Conservation (phyloP, 2,329 filamentous ascomycete genomes). For the Fusarium longipes region DNA sequence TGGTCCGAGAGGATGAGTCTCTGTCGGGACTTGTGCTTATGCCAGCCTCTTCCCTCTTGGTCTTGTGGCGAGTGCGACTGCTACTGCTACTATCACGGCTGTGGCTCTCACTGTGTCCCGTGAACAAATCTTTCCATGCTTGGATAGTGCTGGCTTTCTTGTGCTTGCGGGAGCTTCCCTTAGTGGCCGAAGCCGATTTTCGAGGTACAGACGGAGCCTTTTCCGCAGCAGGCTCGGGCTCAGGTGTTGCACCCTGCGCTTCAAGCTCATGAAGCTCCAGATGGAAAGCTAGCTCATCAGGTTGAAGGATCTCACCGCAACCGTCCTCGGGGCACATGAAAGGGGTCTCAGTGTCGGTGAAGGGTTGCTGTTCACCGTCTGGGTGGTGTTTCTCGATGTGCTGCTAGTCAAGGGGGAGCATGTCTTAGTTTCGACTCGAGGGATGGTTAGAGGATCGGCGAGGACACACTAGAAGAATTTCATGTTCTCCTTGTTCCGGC, state of each 20-base stretch:
- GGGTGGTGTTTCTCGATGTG: constrained; percentile 48
- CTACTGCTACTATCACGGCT: constrained; percentile 31
- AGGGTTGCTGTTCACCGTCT: constrained; percentile 33
- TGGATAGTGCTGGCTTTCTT: constrained; percentile 33
- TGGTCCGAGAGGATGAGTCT: constrained; percentile 6
- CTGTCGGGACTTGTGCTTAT: constrained; percentile 11
- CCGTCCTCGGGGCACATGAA: constrained; percentile 52
- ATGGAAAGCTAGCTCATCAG: constrained; percentile 42
- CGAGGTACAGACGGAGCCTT: constrained; percentile 10
- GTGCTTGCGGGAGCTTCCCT: constrained; percentile 23
- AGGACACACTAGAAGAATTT: constrained; percentile 51
- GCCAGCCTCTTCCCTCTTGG: constrained; percentile 36
- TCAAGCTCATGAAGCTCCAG: constrained; percentile 46
- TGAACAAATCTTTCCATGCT: constrained; percentile 43
- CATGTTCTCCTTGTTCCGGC: constrained; percentile 47
- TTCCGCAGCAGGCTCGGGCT: constrained; percentile 20
- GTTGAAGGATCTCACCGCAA: constrained; percentile 66
- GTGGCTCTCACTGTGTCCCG: constrained; percentile 3
- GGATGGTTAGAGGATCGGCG: constrained; percentile 5
- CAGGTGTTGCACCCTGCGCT: constrained; percentile 28
- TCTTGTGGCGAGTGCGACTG: constrained; percentile 41
- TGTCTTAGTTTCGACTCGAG: constrained; percentile 27
- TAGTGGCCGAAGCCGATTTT: constrained; percentile 19
- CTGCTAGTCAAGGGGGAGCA: constrained; percentile 40
- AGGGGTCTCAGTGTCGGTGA: constrained; percentile 15